phyloP scores from a whole-genome alignment of 495 filamentous ascomycete species.

The Astrothelium subdiscretum region DNA sequence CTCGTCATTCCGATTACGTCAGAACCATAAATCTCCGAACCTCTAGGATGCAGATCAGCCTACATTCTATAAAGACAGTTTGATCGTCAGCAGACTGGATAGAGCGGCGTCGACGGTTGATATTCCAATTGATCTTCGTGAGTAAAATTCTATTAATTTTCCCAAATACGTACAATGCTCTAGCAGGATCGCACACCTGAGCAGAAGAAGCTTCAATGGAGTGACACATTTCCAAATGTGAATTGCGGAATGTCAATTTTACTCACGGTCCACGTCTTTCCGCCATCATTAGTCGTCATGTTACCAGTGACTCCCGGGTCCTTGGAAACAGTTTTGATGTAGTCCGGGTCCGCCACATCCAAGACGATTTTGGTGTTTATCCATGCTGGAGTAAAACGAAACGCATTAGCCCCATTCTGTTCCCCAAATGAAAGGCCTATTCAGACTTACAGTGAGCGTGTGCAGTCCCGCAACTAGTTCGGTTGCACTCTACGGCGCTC shows the following conservation, averaged over 20 bases:
- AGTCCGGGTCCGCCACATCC: slow-evolving; percentile 28
- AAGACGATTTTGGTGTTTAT: slow-evolving; percentile 30
- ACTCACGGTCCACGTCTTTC: slow-evolving; percentile 32
- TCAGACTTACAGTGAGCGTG: not conserved
- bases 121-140: no score
- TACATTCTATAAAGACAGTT: no score
- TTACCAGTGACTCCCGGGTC: slow-evolving; percentile 26
- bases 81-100: no score
- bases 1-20: no score
- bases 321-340: slow-evolving; percentile 27
- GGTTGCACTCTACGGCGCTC: not conserved
- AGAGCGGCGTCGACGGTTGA: no score
- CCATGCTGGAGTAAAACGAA: slow-evolving; percentile 13
- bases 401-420: not conserved
- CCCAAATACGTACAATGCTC: no score
- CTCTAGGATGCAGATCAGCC: no score
- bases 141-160: no score
- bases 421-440: not conserved
- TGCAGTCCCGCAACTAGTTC: not conserved
- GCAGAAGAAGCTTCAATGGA: no score
- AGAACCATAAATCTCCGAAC: no score
- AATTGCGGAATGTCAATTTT: slow-evolving; percentile 28
- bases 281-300: slow-evolving; percentile 29
- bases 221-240: slow-evolving; percentile 11
- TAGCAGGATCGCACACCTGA: no score